A percentile compares a stretch with the other conserved stretches of the same genome.
Conservation (phyloP, 2,329 filamentous ascomycete species). For the Tolypocladium album region DNA sequence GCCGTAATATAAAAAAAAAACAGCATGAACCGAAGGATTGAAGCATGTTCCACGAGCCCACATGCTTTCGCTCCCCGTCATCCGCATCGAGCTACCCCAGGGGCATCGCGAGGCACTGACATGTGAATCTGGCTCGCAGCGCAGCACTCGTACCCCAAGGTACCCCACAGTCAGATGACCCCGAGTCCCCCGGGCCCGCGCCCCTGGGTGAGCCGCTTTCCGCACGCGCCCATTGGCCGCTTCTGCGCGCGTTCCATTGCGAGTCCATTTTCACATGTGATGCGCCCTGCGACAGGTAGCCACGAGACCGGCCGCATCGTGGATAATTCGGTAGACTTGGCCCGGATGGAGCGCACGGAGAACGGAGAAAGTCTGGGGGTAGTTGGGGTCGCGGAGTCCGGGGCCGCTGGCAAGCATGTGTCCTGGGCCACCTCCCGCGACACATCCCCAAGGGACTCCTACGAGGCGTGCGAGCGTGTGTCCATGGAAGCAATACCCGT, state of each 20-base stretch:
- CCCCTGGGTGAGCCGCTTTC: not conserved
- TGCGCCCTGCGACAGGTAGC: not conserved
- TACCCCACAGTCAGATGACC: slow-evolving; percentile 1
- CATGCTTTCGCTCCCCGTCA: not conserved
- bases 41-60: not conserved
- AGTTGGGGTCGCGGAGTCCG: not conserved
- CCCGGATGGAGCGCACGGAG: not conserved
- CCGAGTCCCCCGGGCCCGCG: not conserved
- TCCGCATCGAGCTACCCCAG: not conserved
- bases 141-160: not conserved
- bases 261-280: not conserved
- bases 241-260: not conserved
- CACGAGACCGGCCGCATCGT: not conserved
- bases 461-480: too few relatives aligned
- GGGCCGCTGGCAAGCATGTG: not conserved
- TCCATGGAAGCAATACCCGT: not conserved
- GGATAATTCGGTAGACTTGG: not conserved
- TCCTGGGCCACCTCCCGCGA: too few relatives aligned
- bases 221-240: not conserved
- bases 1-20: not conserved
- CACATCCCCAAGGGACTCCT: too few relatives aligned
- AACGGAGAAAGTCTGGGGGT: not conserved
- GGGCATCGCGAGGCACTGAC: not conserved
- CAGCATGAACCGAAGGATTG: not conserved
- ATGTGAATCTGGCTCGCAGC: not conserved